A percentile compares a stretch with the other conserved stretches of the same genome.
These are phyloP conservation scores for Lunularia cruciata DNA, from an alignment of 225 moss, liverwort and hornwort species.

Conservation along the genomic window DNA sequence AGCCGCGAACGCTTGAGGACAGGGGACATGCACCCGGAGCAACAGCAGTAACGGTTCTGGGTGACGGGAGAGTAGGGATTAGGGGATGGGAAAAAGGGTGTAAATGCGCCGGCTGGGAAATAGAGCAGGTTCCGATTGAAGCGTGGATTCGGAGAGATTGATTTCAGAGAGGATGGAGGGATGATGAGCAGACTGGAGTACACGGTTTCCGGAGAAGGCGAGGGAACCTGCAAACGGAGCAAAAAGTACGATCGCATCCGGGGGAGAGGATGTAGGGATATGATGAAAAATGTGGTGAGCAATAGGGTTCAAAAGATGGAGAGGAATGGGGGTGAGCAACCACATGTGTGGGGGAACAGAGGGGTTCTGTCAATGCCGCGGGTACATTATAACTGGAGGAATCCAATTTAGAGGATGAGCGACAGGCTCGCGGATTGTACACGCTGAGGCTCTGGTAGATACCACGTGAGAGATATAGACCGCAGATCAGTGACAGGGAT, in stretches of 20 bases:
- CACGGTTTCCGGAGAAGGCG: constrained; percentile 3
- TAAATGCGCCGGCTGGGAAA: constrained; percentile 22
- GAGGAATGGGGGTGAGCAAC: too few relatives aligned
- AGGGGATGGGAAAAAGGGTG: neutral
- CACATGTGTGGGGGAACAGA: neutral
- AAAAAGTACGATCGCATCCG: constrained; percentile 1
- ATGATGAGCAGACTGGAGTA: constrained; percentile 24
- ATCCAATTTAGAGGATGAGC: constrained; percentile 10
- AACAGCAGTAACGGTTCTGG: constrained; percentile 10
- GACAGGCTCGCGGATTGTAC: constrained; percentile 9
- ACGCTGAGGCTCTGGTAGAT: neutral
- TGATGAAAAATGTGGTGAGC: neutral
- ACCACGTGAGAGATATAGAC: constrained; percentile 9
- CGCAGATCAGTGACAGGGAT: constrained; percentile 6
- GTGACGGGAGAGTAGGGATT: neutral
- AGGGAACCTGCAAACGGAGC: neutral
- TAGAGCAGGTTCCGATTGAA: constrained; percentile 22
- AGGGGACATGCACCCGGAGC: neutral
- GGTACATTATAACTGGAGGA: constrained; percentile 14
- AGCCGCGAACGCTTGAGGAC: neutral
- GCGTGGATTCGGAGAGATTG: constrained; percentile 12
- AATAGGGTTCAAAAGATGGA: neutral
- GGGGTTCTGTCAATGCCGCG: constrained; percentile 10
- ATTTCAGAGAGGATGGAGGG: neutral
- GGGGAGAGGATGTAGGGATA: neutral